phyloP scores from a whole-genome alignment of 2,329 filamentous ascomycete species.

The Pyrenochaeta sp. region DNA sequence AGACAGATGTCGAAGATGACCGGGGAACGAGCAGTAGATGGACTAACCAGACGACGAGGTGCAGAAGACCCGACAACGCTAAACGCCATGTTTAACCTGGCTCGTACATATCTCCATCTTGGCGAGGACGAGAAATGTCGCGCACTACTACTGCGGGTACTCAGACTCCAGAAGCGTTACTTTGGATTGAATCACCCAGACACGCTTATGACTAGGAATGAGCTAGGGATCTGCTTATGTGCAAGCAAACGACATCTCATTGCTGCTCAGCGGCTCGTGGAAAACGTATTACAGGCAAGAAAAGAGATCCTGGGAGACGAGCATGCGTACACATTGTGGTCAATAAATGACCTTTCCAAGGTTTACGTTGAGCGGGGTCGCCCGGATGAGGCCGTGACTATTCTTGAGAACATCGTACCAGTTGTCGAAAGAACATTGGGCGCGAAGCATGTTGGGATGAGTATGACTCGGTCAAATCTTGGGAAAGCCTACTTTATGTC shows the following conservation, averaged over 20 bases:
- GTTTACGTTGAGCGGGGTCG: conserved; percentile 18
- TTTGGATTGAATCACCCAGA: conserved; percentile 28
- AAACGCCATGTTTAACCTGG: conserved; percentile 34
- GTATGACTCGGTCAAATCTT: conserved; percentile 18
- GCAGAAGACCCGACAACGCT: conserved; percentile 27
- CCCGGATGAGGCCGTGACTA: conserved; percentile 25
- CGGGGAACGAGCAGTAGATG: conserved; percentile 17
- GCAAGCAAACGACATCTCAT: conserved; percentile 17
- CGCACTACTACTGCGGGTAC: conserved; percentile 21
- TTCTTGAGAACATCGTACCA: conserved; percentile 22
- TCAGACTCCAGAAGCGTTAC: conserved; percentile 22
- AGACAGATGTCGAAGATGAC: conserved; percentile 15
- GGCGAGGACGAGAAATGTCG: conserved; percentile 13
- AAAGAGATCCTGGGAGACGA: conserved; percentile 32
- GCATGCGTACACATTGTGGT: conserved; percentile 40
- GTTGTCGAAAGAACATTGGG: conserved; percentile 31
- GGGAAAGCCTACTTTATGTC: neutral
- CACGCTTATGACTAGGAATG: conserved; percentile 29
- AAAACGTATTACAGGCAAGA: conserved; percentile 26
- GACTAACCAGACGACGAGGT: conserved; percentile 28
- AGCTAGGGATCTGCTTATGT: conserved; percentile 26
- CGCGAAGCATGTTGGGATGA: conserved; percentile 29
- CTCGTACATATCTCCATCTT: conserved; percentile 28
- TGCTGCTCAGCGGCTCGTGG: conserved; percentile 12
- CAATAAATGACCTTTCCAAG: conserved; percentile 37